phyloP scores from a whole-genome alignment of 805 yeast species.

The Candida nanaspora region DNA sequence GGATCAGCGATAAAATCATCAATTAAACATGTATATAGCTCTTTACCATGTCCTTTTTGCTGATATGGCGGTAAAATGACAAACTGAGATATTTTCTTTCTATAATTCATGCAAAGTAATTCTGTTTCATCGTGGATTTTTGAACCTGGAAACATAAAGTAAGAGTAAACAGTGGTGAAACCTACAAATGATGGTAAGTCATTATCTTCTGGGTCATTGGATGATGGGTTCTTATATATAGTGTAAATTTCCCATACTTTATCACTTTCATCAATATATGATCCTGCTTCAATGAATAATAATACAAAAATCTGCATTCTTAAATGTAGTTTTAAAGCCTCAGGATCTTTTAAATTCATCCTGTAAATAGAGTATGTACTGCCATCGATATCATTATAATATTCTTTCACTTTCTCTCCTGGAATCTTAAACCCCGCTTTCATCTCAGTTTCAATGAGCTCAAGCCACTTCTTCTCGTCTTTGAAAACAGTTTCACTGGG shows the following conservation, averaged over 20 bases:
- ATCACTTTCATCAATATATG: conserved; percentile 74
- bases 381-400: conserved; percentile 20
- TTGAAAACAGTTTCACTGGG: conserved; percentile 53
- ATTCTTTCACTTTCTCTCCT: conserved; percentile 26
- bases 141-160: conserved; percentile 65
- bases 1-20: conserved; percentile 48
- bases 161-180: conserved; percentile 75
- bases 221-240: conserved; percentile 34
- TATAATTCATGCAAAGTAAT: conserved; percentile 23
- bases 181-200: conserved; percentile 54
- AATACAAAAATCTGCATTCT: conserved; percentile 76
- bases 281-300: conserved; percentile 89
- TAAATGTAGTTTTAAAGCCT: conserved; percentile 47
- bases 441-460: conserved; percentile 39
- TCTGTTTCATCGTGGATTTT: conserved; percentile 38
- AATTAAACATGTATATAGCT: conserved; percentile 51
- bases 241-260: conserved; percentile 74
- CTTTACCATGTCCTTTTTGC: conserved; percentile 61
- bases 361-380: conserved; percentile 46
- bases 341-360: conserved; percentile 31
- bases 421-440: conserved; percentile 18
- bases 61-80: conserved; percentile 82
- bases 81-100: conserved; percentile 85
- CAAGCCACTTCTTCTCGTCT: conserved; percentile 66
- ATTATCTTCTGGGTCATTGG: conserved; percentile 20